Percentiles rank a stretch among this genome's conserved stretches.
Evolutionary conservation across 2,329 filamentous ascomycete genomes (phyloP).

Genomic region (Zymoseptoria passerinii): DNA sequence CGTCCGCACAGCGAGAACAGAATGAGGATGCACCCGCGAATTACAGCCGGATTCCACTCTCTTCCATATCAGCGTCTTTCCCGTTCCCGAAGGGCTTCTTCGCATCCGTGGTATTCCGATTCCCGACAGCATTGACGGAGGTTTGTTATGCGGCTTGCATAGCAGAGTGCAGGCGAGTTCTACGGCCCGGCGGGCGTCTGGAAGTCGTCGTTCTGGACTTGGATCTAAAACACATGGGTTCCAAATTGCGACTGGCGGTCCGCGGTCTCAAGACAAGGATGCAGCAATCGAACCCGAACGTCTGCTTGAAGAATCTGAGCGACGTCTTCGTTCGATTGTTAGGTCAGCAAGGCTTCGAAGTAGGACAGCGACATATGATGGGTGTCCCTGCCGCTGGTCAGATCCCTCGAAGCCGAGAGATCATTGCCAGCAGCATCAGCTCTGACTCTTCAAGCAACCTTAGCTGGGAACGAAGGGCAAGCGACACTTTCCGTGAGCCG

Average conservation of each 20-base stretch:
- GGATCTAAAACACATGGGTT: constrained; percentile 76
- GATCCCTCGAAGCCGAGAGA: constrained; percentile 33
- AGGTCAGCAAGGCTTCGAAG: constrained; percentile 60
- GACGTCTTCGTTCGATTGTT: constrained; percentile 56
- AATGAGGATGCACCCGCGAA: constrained; percentile 42
- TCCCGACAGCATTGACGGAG: constrained; percentile 62
- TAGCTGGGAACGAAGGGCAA: background rate
- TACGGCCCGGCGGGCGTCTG: constrained; percentile 70
- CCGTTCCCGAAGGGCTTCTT: constrained; percentile 72
- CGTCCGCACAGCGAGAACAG: constrained; percentile 10
- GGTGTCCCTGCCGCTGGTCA: constrained; percentile 61
- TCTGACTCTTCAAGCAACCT: constrained; percentile 17
- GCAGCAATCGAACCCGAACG: constrained; percentile 51
- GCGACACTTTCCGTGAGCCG: background rate
- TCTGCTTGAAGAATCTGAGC: constrained; percentile 49
- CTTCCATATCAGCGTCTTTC: constrained; percentile 55
- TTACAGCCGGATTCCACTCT: constrained; percentile 66
- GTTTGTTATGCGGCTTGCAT: constrained; percentile 62
- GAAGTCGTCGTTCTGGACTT: constrained; percentile 71
- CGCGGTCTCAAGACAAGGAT: constrained; percentile 64
- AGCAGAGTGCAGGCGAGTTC: constrained; percentile 65
- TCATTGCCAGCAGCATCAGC: constrained; percentile 18
- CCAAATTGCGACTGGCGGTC: constrained; percentile 58
- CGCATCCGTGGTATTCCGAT: constrained; percentile 66
- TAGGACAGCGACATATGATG: constrained; percentile 67